Conservation (phyloP, 139 green algal species). For the Eudorina sp. region DNA sequence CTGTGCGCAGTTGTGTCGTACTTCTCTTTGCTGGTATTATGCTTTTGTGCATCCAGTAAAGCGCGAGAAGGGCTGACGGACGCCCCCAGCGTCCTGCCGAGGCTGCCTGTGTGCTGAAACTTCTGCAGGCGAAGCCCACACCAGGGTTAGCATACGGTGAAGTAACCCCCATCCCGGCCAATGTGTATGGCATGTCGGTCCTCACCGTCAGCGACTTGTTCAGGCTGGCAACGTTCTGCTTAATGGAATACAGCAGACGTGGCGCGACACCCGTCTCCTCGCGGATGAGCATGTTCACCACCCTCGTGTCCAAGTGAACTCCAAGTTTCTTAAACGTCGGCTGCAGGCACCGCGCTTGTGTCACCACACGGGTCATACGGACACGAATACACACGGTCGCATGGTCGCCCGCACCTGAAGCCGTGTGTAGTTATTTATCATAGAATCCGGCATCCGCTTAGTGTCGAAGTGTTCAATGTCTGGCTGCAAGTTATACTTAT, state of each 20-base stretch:
- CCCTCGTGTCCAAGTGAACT: slow-evolving; percentile 67
- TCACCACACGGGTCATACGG: background rate
- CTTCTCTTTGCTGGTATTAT: slow-evolving; percentile 59
- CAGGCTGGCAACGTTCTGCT: slow-evolving; percentile 65
- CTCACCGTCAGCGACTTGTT: slow-evolving; percentile 64
- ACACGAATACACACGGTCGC: background rate
- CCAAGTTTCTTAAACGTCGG: slow-evolving; percentile 72
- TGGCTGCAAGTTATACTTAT: slow-evolving; percentile 75
- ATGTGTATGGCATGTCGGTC: no score
- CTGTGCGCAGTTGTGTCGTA: slow-evolving; percentile 58
- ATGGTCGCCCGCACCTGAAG: slow-evolving; percentile 69
- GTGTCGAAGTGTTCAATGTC: slow-evolving; percentile 76
- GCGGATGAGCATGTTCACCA: slow-evolving; percentile 73
- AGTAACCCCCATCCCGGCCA: background rate
- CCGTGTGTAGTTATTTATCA: slow-evolving; percentile 82
- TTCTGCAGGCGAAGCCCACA: slow-evolving; percentile 49
- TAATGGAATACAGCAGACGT: slow-evolving; percentile 76
- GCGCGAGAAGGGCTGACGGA: slow-evolving; percentile 57
- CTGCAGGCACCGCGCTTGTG: slow-evolving; percentile 48
- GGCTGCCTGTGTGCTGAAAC: slow-evolving; percentile 56
- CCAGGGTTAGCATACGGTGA: background rate
- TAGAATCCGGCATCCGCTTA: slow-evolving; percentile 68
- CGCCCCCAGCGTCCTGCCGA: slow-evolving; percentile 58
- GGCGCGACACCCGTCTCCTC: slow-evolving; percentile 74
- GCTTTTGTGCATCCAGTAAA: slow-evolving; percentile 69